Evolutionary conservation across 768 basidiomycete species (phyloP).

Genomic region (Mycena capillaripes): DNA sequence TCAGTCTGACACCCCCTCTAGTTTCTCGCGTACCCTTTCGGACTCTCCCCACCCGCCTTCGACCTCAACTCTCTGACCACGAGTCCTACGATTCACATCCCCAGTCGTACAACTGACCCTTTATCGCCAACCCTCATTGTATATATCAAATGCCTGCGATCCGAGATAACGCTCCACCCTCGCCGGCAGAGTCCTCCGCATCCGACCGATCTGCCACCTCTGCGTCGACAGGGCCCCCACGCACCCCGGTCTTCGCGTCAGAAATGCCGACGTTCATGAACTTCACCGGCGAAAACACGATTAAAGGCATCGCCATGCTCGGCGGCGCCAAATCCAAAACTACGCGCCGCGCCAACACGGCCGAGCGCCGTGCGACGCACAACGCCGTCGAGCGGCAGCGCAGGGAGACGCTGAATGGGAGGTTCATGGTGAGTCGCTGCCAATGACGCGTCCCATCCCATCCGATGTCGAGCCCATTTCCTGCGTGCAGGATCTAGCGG

Average conservation of each 20-base stretch:
- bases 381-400: slow-evolving; percentile 86
- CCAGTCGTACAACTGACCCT: too few relatives aligned
- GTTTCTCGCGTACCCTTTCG: slow-evolving; percentile 77
- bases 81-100: too few relatives aligned
- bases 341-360: slow-evolving; percentile 80
- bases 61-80: slow-evolving; percentile 51
- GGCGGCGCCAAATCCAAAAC: slow-evolving; percentile 58
- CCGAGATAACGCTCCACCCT: slow-evolving; percentile 37
- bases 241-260: too few relatives aligned
- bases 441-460: too few relatives aligned
- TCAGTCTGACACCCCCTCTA: neutral
- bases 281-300: slow-evolving; percentile 35
- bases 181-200: slow-evolving; percentile 13
- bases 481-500: slow-evolving; percentile 95
- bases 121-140: slow-evolving; percentile 1
- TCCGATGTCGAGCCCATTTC: too few relatives aligned
- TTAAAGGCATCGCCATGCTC: slow-evolving; percentile 23
- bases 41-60: slow-evolving; percentile 56
- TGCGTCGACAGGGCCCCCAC: slow-evolving; percentile 25
- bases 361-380: slow-evolving; percentile 83
- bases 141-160: slow-evolving; percentile 36
- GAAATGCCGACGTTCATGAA: slow-evolving; percentile 30
- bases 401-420: slow-evolving; percentile 62
- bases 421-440: neutral
- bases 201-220: slow-evolving; percentile 29